Evolutionary conservation across 192 early-diverging fungal genomes (phyloP).

Genomic region (Diversispora epigaea): DNA sequence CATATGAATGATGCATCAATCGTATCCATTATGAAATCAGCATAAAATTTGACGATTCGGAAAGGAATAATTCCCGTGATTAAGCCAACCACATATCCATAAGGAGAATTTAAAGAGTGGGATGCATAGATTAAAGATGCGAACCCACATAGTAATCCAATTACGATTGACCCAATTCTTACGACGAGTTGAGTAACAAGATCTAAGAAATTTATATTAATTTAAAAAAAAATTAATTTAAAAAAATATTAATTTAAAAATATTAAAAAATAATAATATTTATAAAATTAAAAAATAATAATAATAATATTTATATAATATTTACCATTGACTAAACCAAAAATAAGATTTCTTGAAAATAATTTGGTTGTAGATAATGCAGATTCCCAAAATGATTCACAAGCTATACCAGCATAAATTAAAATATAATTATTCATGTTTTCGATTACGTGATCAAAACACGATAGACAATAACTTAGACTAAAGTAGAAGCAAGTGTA

Average conservation of each 20-base stretch:
- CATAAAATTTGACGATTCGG: conserved; percentile 67
- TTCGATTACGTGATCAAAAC: conserved; percentile 48
- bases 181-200: conserved; percentile 57
- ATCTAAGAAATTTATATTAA: conserved; percentile 36
- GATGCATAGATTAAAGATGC: conserved; percentile 59
- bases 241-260: neutral
- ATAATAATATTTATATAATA: neutral
- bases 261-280: neutral
- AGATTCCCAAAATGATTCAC: conserved; percentile 59
- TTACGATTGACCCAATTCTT: conserved; percentile 56
- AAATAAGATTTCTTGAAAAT: conserved; percentile 72
- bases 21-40: conserved; percentile 73
- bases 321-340: conserved; percentile 59
- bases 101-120: conserved; percentile 54
- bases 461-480: conserved; percentile 34
- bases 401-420: conserved; percentile 68
- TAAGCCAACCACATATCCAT: conserved; percentile 65
- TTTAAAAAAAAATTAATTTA: no score
- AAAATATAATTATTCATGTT: conserved; percentile 68
- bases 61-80: conserved; percentile 59
- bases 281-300: neutral
- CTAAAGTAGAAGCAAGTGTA: conserved; percentile 47
- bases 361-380: conserved; percentile 62
- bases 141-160: conserved; percentile 59
- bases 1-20: conserved; percentile 79